phyloP scores from a whole-genome alignment of 768 basidiomycete species.

The Pluteus cervinus region DNA sequence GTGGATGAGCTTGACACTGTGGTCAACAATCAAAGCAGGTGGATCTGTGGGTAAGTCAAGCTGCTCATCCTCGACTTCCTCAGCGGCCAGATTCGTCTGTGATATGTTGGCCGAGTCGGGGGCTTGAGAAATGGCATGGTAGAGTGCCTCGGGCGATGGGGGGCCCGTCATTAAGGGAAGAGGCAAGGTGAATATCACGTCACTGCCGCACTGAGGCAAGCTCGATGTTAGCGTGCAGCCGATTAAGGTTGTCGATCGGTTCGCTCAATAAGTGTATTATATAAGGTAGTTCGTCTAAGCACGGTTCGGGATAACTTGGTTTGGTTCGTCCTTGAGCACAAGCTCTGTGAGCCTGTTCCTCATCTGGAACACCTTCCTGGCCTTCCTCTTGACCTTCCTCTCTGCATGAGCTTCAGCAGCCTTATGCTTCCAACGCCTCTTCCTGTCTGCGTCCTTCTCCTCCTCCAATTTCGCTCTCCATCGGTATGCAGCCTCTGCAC shows the following conservation, averaged over 20 bases:
- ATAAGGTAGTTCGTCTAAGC: conserved; percentile 7
- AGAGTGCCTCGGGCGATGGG: conserved; percentile 30
- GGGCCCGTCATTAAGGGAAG: conserved; percentile 19
- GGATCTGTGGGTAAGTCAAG: conserved; percentile 17
- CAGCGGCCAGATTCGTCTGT: conserved; percentile 12
- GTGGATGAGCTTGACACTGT: conserved; percentile 54
- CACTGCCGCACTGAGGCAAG: not conserved
- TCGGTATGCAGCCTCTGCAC: conserved; percentile 70
- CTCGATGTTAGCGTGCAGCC: not conserved
- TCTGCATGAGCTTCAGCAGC: conserved; percentile 43
- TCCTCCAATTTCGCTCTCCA: conserved; percentile 57
- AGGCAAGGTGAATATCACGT: not conserved
- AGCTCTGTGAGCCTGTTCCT: conserved; percentile 51
- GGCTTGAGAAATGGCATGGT: conserved; percentile 40
- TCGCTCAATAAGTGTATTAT: not conserved
- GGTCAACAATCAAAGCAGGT: conserved; percentile 27
- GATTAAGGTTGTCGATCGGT: too few species aligned
- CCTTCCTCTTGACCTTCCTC: conserved; percentile 49
- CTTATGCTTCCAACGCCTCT: conserved; percentile 48
- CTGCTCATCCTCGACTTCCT: conserved; percentile 15
- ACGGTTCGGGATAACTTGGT: conserved; percentile 50
- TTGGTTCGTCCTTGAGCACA: conserved; percentile 44
- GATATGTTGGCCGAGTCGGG: not conserved
- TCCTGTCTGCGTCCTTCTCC: conserved; percentile 54
- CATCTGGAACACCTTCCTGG: conserved; percentile 46